phyloP scores from a whole-genome alignment of 495 filamentous ascomycete genomes.

The Echria macrotheca region DNA sequence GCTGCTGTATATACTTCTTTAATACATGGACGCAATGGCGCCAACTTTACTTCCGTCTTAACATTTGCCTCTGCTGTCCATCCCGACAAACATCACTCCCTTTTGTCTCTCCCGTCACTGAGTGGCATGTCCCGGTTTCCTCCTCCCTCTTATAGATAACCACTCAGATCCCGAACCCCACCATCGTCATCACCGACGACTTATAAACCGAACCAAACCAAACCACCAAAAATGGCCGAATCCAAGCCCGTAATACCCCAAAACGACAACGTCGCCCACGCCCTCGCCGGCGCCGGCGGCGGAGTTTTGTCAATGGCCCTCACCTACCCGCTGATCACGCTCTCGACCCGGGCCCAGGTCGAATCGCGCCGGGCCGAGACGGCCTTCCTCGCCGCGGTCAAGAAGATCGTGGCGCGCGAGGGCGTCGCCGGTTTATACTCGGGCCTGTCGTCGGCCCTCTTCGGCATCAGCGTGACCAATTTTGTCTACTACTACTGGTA shows the following conservation, averaged over 20 bases:
- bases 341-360: constrained; percentile 96
- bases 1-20: no score
- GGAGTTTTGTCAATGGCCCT: constrained; percentile 92
- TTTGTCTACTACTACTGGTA: constrained; percentile 99
- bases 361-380: constrained; percentile 90
- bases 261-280: constrained; percentile 88
- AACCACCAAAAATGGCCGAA: constrained; percentile 26
- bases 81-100: background rate
- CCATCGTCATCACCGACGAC: background rate
- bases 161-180: background rate
- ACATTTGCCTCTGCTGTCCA: no score
- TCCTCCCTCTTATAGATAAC: no score
- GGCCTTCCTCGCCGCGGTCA: constrained; percentile 70
- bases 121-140: background rate
- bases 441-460: constrained; percentile 87
- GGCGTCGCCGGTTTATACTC: constrained; percentile 79
- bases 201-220: background rate
- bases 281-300: constrained; percentile 81
- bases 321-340: constrained; percentile 94
- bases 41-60: constrained; percentile 9
- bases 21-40: constrained; percentile 13
- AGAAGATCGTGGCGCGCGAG: constrained; percentile 85
- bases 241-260: constrained; percentile 53
- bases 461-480: constrained; percentile 97
- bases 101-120: background rate